Evolutionary conservation across 306 rosid species (phyloP).

Genomic region (Prunus armeniaca): DNA sequence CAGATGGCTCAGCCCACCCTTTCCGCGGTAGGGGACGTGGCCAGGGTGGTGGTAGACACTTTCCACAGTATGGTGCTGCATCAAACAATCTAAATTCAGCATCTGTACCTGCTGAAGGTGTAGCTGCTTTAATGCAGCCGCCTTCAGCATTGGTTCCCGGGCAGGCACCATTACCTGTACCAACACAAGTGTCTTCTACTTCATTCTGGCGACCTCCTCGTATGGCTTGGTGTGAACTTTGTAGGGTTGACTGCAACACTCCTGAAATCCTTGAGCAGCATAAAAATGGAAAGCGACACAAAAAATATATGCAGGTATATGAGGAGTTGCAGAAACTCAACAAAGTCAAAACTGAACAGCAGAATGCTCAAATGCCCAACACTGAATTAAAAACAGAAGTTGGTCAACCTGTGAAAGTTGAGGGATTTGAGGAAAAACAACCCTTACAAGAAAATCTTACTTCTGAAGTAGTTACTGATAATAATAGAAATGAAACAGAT

Average conservation of each 20-base stretch:
- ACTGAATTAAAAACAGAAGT: constrained; percentile 45
- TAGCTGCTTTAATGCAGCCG: constrained; percentile 30
- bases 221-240: constrained; percentile 70
- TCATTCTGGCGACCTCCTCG: constrained; percentile 42
- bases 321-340: constrained; percentile 64
- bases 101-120: constrained; percentile 41
- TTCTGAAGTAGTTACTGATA: constrained; percentile 37
- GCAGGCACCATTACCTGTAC: constrained; percentile 33
- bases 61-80: constrained; percentile 47
- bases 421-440: constrained; percentile 40
- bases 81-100: constrained; percentile 32
- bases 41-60: constrained; percentile 57
- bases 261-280: constrained; percentile 76
- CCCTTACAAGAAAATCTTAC: constrained; percentile 25
- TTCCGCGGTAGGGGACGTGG: constrained; percentile 55
- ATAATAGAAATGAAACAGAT: constrained; percentile 39
- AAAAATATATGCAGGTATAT: constrained; percentile 55
- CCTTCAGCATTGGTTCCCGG: constrained; percentile 45
- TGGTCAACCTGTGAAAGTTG: constrained; percentile 40
- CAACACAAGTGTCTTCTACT: constrained; percentile 47
- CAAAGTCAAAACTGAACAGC: constrained; percentile 46
- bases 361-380: constrained; percentile 44
- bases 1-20: constrained; percentile 36
- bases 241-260: constrained; percentile 83
- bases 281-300: constrained; percentile 74